Percentiles rank a stretch among this genome's conserved stretches.
phyloP scores from a whole-genome alignment of 805 yeast species.

The Lipomyces sp. region DNA sequence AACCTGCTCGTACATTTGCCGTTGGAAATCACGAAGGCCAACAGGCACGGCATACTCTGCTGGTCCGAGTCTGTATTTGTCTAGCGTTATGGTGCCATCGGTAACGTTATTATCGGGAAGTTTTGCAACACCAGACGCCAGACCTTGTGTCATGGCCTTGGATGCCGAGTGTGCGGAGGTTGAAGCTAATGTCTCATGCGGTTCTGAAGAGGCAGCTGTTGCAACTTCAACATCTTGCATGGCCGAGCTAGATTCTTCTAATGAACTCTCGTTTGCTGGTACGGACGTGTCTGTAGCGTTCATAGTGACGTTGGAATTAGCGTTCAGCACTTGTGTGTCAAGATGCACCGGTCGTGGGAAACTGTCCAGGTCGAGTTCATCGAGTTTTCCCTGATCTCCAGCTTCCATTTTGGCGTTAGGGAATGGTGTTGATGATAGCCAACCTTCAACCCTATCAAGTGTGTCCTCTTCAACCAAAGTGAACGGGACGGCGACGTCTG shows the following conservation, averaged over 20 bases:
- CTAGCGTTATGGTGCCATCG: constrained; percentile 24
- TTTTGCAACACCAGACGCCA: constrained; percentile 27
- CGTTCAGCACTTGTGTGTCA: background rate
- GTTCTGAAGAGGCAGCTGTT: constrained; percentile 11
- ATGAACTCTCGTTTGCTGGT: background rate
- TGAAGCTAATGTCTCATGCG: constrained; percentile 1
- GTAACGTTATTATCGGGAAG: constrained; percentile 30
- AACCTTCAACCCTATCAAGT: constrained; percentile 9
- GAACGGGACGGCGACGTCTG: background rate
- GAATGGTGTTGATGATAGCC: constrained; percentile 8
- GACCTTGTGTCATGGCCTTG: constrained; percentile 29
- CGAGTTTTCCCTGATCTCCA: background rate
- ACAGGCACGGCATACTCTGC: constrained; percentile 80
- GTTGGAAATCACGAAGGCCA: constrained; percentile 84
- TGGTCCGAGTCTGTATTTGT: constrained; percentile 35
- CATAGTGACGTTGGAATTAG: background rate
- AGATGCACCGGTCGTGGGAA: background rate
- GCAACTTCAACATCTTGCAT: constrained; percentile 1
- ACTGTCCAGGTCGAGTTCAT: background rate
- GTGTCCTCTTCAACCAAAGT: constrained; percentile 11
- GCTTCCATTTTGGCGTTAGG: background rate
- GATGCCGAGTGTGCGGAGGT: constrained; percentile 16
- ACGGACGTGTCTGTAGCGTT: background rate
- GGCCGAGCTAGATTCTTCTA: background rate
- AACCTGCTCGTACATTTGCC: constrained; percentile 87